A percentile compares a stretch with the other conserved stretches of the same genome.
These are phyloP conservation scores for Turnera subulata DNA, from an alignment of 345 rosid genomes.

Conservation along the genomic window DNA sequence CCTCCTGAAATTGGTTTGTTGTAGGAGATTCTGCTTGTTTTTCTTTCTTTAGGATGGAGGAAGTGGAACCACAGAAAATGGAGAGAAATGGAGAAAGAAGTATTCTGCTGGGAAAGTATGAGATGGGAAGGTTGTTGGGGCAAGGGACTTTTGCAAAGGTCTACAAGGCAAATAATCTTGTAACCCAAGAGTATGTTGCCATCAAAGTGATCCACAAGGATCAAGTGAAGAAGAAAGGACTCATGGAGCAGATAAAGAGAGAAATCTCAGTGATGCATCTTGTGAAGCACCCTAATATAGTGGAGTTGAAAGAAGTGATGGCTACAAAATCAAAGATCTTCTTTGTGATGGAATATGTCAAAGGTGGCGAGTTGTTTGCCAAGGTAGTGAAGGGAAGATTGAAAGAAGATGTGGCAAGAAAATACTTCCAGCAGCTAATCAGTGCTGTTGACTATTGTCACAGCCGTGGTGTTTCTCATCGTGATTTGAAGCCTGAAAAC, in stretches of 20 bases:
- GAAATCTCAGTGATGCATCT: constrained; percentile 26
- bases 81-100: neutral
- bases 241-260: constrained; percentile 19
- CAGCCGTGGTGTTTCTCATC: constrained; percentile 28
- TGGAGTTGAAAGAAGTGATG: constrained; percentile 25
- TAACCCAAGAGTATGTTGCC: constrained; percentile 18
- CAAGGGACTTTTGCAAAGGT: constrained; percentile 26
- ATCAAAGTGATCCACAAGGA: constrained; percentile 25
- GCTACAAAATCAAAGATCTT: constrained; percentile 22
- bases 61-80: too few species aligned
- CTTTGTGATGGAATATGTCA: constrained; percentile 24
- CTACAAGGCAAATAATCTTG: constrained; percentile 15
- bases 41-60: too few species aligned
- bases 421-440: constrained; percentile 21
- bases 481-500: constrained; percentile 27
- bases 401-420: constrained; percentile 20
- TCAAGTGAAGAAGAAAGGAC: constrained; percentile 17
- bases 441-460: constrained; percentile 27
- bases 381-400: constrained; percentile 18
- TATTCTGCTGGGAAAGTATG: constrained; percentile 17
- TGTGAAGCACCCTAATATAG: constrained; percentile 24
- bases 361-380: constrained; percentile 26
- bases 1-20: too few species aligned
- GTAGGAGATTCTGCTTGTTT: too few species aligned
- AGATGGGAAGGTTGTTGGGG: constrained; percentile 20